These are phyloP conservation scores for Amaranthus tricolor DNA, from an alignment of 179 eudicot genomes.

Conservation along the genomic window DNA sequence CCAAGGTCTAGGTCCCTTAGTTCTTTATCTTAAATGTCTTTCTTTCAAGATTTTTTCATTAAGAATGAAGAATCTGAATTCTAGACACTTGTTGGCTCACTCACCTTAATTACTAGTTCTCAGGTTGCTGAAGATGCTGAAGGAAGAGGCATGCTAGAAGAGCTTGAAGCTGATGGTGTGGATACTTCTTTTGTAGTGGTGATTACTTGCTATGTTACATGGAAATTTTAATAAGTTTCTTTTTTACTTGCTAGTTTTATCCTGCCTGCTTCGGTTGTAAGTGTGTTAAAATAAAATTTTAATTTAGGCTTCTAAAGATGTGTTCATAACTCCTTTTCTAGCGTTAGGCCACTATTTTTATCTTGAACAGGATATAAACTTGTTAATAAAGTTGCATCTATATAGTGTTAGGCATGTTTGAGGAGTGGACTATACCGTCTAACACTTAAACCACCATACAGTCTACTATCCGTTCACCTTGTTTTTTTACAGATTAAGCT, in stretches of 20 bases:
- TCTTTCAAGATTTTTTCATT: background rate
- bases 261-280: background rate
- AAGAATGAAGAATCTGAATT: background rate
- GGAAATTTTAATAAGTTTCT: background rate
- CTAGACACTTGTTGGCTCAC: background rate
- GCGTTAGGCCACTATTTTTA: background rate
- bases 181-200: constrained; percentile 42
- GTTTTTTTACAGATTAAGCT: constrained; percentile 4
- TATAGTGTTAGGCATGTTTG: background rate
- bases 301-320: background rate
- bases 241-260: background rate
- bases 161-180: constrained; percentile 42
- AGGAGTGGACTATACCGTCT: background rate
- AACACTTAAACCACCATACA: background rate
- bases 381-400: background rate
- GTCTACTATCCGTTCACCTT: background rate
- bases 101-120: constrained; percentile 6
- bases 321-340: background rate
- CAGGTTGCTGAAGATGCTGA: constrained; percentile 43
- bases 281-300: background rate
- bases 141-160: constrained; percentile 39
- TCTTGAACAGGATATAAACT: background rate
- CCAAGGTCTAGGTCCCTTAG: constrained; percentile 29
- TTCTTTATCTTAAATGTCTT: background rate
- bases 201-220: constrained; percentile 15